Percentiles rank a stretch among this genome's conserved stretches.
Evolutionary conservation across 192 early-diverging fungal species (phyloP).

Genomic region (Backusella sp.): DNA sequence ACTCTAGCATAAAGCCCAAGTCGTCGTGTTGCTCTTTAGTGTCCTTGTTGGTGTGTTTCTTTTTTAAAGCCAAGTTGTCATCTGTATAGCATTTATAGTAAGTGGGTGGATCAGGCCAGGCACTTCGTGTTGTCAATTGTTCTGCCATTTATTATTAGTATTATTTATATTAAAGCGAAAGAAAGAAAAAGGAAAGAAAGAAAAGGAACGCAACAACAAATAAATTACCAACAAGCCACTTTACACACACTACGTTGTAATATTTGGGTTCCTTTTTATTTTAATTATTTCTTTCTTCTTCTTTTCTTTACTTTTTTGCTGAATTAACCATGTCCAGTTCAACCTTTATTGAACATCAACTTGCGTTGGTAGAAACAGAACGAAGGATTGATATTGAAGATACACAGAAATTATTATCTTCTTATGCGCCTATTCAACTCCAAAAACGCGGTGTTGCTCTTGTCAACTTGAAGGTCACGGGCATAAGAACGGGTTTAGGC

Average conservation of each 20-base stretch:
- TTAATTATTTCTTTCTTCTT: background rate
- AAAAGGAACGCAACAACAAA: background rate
- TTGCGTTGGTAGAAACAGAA: constrained; percentile 54
- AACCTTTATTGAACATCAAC: constrained; percentile 45
- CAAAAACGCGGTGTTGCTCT: constrained; percentile 67
- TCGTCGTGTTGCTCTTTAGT: constrained; percentile 31
- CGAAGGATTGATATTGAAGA: constrained; percentile 49
- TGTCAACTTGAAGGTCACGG: constrained; percentile 54
- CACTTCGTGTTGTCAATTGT: constrained; percentile 33
- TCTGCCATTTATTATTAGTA: constrained; percentile 18
- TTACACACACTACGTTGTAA: background rate
- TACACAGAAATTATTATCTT: constrained; percentile 38
- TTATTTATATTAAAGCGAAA: background rate
- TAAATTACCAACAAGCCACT: background rate
- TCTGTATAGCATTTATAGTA: constrained; percentile 66
- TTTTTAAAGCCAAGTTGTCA: constrained; percentile 49
- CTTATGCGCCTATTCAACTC: constrained; percentile 56
- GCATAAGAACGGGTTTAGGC: constrained; percentile 65
- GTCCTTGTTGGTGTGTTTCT: constrained; percentile 10
- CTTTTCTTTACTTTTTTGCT: background rate
- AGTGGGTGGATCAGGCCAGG: constrained; percentile 67
- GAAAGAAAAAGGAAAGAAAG: background rate
- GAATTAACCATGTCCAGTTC: background rate
- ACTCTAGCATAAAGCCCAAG: constrained; percentile 41
- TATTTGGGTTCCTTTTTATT: background rate